Evolutionary conservation across 768 basidiomycete genomes (phyloP).

Genomic region (Panellus pusillus): DNA sequence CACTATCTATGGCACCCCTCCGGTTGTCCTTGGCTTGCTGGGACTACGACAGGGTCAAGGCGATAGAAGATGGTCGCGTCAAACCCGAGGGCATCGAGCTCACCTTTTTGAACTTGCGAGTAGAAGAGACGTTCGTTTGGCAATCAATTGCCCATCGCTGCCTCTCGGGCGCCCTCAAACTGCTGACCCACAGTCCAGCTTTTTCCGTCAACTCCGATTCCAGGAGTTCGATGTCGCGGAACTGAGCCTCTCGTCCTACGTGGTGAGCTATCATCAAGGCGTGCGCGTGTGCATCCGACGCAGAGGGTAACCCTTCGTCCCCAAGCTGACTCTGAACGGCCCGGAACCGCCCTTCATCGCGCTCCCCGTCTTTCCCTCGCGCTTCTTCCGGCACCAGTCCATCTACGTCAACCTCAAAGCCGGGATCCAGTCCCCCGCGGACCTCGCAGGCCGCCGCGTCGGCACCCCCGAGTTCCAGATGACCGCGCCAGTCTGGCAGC

Average conservation of each 20-base stretch:
- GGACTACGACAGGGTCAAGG: constrained; percentile 24
- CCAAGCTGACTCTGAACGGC: constrained; percentile 15
- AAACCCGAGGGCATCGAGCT: constrained; percentile 21
- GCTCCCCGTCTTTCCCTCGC: constrained; percentile 21
- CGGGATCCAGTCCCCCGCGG: constrained; percentile 16
- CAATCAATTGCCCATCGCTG: too few species aligned
- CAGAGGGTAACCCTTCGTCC: background rate
- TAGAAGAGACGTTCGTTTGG: constrained; percentile 19
- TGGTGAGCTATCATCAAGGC: background rate
- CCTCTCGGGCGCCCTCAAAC: background rate
- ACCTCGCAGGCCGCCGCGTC: constrained; percentile 18
- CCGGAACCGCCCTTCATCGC: constrained; percentile 21
- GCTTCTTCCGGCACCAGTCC: constrained; percentile 24
- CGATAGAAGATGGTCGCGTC: constrained; percentile 23
- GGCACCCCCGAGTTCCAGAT: constrained; percentile 25
- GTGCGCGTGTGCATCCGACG: background rate
- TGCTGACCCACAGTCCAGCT: constrained; percentile 1
- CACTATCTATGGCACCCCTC: constrained; percentile 13
- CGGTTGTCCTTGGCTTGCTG: constrained; percentile 20
- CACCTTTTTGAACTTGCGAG: constrained; percentile 19
- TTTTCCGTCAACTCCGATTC: constrained; percentile 21
- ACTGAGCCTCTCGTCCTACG: constrained; percentile 21
- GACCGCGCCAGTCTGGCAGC: constrained; percentile 24
- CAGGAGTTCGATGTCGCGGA: constrained; percentile 23
- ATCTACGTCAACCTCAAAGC: constrained; percentile 21